Conservation (phyloP, 1,139 yeast genomes). For the Schwanniomyces etchellsii region DNA sequence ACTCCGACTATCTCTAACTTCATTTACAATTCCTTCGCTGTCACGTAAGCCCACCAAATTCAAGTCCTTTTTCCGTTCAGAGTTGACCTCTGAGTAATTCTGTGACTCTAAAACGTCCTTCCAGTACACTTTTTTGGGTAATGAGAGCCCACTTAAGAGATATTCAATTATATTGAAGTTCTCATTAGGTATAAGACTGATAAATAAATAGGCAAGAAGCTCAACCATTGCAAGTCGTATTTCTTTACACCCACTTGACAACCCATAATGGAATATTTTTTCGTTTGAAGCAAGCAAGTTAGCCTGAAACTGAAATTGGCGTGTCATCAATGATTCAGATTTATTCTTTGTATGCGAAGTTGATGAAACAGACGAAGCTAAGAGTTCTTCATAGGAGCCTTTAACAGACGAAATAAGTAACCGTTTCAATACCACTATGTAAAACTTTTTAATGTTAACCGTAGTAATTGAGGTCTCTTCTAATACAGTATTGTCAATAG, state of each 20-base stretch:
- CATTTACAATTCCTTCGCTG: constrained; percentile 19
- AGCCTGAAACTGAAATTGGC: constrained; percentile 34
- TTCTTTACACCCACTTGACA: constrained; percentile 29
- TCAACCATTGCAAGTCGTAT: constrained; percentile 36
- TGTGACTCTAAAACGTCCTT: too few species aligned
- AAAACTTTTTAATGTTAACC: constrained; percentile 27
- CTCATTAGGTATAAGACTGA: constrained; percentile 36
- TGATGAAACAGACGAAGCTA: constrained; percentile 32
- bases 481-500: constrained; percentile 10
- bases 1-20: constrained; percentile 16
- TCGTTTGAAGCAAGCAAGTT: constrained; percentile 26
- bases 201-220: constrained; percentile 27
- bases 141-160: constrained; percentile 14
- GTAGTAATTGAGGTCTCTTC: constrained; percentile 15
- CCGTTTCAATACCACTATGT: constrained; percentile 28
- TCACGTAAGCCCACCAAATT: constrained; percentile 21
- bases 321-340: constrained; percentile 39
- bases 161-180: constrained; percentile 33
- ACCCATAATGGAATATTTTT: constrained; percentile 23
- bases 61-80: constrained; percentile 16
- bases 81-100: constrained; percentile 1
- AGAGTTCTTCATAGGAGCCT: constrained; percentile 33
- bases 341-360: constrained; percentile 33
- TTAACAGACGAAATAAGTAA: constrained; percentile 27
- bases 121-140: not conserved